Base-by-base conservation (phyloP, 2,329 filamentous ascomycete genomes). In the Penicillium griseofulvum region DNA sequence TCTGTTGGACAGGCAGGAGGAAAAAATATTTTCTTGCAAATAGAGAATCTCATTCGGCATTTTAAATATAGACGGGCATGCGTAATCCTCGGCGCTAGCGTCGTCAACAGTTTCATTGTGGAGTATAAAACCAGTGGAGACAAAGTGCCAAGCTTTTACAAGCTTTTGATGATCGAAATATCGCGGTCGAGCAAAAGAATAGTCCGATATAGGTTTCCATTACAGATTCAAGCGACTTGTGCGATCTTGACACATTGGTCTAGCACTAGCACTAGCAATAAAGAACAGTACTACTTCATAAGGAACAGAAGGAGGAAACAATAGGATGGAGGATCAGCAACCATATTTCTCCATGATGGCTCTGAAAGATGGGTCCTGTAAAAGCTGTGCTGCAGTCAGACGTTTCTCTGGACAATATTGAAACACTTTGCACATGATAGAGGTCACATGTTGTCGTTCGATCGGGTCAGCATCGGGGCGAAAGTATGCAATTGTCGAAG, bases 291-390 rank as follows among this genome's bases (percentile, higher is more conserved):
- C 8, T 39, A 10, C 1, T 22, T 17, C 37, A 39, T 4, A 14
- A 14, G 17, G 22, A 33, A 16, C 31, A 33, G 14, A 12, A 16
- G 14, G 12, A 36, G 10, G 16, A 9, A 36, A 36, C n/a, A 22
- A 22, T 3, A 22, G 34, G n/a, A 17, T 11, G 6, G 6, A 5
- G 10, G 11, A 14, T 63, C 54, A 67, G 57, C 64, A 65, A 38
- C 57, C 60, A 57, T 70, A 64, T 51, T 33, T 64, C 3, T 65
- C 56, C 62, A 68, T 67, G 31, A 69, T 51, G 52, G 63, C 60
- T 53, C 54, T 64, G 55, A 66, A 69, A 38, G 62, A 64, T 43
- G 64, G 55, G 26, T 69, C 64, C 14, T 44, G 56, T 49, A 68
- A 43, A 64, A 68, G 64, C 42, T 68, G 46, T 9, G 54, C 56